Conservation (phyloP, 345 rosid species). For the Trapa incisa region DNA sequence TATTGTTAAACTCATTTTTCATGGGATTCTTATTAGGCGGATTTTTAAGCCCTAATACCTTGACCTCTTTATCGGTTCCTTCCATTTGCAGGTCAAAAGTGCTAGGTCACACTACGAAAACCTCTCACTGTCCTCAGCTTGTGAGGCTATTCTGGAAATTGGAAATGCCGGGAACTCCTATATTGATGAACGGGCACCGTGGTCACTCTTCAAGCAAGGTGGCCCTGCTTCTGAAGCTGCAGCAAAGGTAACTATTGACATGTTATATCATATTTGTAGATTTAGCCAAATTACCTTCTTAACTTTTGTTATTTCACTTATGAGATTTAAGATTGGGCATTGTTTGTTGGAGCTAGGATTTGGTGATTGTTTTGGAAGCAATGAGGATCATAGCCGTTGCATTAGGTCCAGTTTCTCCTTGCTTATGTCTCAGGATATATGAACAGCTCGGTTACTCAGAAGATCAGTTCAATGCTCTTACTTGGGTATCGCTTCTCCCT, state of each 20-base stretch:
- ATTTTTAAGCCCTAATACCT: background rate
- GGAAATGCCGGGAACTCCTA: slow-evolving; percentile 79
- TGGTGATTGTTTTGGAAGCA: slow-evolving; percentile 73
- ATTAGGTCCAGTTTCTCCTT: slow-evolving; percentile 66
- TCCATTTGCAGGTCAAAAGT: slow-evolving; percentile 42
- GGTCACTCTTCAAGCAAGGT: slow-evolving; percentile 87
- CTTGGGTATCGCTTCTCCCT: slow-evolving; percentile 44
- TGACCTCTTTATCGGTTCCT: background rate
- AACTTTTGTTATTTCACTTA: background rate
- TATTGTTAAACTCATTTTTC: background rate
- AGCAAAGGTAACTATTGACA: slow-evolving; percentile 44
- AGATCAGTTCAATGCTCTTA: slow-evolving; percentile 34
- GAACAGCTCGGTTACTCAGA: slow-evolving; percentile 72
- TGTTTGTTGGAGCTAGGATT: slow-evolving; percentile 36
- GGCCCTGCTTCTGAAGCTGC: slow-evolving; percentile 72
- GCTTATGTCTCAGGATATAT: slow-evolving; percentile 56
- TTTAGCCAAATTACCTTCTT: background rate
- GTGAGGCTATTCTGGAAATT: slow-evolving; percentile 76
- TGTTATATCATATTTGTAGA: background rate
- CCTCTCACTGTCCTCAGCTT: slow-evolving; percentile 63
- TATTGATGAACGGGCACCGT: slow-evolving; percentile 75
- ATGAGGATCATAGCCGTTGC: slow-evolving; percentile 75
- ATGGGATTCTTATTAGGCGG: background rate
- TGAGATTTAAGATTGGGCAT: background rate
- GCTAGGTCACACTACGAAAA: slow-evolving; percentile 52